Conservation (phyloP, 345 rosid species). For the Carallia pectinifolia region DNA sequence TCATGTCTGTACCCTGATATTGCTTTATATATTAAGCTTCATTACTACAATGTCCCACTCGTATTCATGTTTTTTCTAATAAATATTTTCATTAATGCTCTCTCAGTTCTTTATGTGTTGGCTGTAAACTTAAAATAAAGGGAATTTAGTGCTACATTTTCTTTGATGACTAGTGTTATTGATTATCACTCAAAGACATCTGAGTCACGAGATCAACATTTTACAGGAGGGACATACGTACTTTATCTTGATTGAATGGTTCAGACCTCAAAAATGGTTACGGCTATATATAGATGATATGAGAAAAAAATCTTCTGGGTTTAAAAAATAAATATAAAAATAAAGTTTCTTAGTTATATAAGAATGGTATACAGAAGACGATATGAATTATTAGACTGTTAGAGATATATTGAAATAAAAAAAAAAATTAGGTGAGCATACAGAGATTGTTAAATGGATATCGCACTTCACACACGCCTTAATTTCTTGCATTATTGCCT, state of each 20-base stretch:
- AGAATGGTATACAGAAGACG: too few species aligned
- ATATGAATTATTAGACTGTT: too few species aligned
- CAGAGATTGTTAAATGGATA: too few species aligned
- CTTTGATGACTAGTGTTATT: neutral
- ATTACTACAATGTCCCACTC: slow-evolving; percentile 1
- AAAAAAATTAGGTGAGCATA: too few species aligned
- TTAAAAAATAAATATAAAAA: neutral
- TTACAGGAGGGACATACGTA: neutral
- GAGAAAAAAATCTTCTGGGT: neutral
- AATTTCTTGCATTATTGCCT: too few species aligned
- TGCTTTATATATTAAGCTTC: slow-evolving; percentile 11
- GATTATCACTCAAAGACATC: neutral
- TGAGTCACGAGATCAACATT: slow-evolving; percentile 17
- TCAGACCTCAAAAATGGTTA: neutral
- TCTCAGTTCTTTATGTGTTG: neutral
- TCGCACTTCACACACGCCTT: too few species aligned
- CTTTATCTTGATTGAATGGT: slow-evolving; percentile 4
- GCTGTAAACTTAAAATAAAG: neutral
- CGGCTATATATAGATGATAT: neutral
- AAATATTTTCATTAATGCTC: neutral
- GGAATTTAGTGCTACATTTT: neutral
- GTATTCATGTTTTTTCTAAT: neutral
- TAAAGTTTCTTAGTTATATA: too few species aligned
- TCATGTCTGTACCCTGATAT: slow-evolving; percentile 14
- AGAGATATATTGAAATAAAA: too few species aligned